Evolutionary conservation across 2,329 filamentous ascomycete genomes (phyloP), one percentile per base, ranked within the genome.

Genomic region (Nannizziopsis arthrosporioides): DNA sequence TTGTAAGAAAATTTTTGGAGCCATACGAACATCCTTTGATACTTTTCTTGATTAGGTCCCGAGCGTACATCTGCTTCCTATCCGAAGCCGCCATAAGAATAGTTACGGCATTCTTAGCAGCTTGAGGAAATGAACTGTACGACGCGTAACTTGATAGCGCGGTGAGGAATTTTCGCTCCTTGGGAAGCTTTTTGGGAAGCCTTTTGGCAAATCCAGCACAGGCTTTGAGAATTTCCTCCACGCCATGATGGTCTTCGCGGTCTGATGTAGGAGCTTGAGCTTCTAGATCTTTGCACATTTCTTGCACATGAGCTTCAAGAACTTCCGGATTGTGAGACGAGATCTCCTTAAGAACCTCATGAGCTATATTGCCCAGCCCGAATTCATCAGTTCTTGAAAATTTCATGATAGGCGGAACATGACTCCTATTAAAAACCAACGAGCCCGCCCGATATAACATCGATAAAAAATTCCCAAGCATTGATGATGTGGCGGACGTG

Each of bases 191-290:
- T 9, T 81, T 75, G 0, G 90, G 82, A 56, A 93, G 90, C 57
- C 83, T 88, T 59, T 82, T 83, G 1, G 89, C 85, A 63, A 94
- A 98, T 1, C 85, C 87, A 8, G 90, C 85, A 62, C 92, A 95
- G 2, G 93, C 90, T 63, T 94, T 95, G 50, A 98, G 73, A 1
- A 90, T 90, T 59, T 95, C 86, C 10, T 92, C 85, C n/a, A 85
- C 82, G 2, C 78, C 75, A 1, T 78, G 65, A 46, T 90, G 84
- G 53, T 89, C 89, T 1, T 74, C 61, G 45, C 77, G 78, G 14
- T 73, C 78, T 15, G 77, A 73, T 3, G 78, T 81, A 0, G 92
- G 92, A 1, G 85, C 84, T 58, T 89, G 82, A 19, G 85, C 78
- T 54, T 88, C 79, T 14, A 98, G 76, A 50, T 88, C 82, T 60